These are phyloP conservation scores for Leishmania martiniquensis DNA, from an alignment of 208 protist species.

Conservation along the genomic window DNA sequence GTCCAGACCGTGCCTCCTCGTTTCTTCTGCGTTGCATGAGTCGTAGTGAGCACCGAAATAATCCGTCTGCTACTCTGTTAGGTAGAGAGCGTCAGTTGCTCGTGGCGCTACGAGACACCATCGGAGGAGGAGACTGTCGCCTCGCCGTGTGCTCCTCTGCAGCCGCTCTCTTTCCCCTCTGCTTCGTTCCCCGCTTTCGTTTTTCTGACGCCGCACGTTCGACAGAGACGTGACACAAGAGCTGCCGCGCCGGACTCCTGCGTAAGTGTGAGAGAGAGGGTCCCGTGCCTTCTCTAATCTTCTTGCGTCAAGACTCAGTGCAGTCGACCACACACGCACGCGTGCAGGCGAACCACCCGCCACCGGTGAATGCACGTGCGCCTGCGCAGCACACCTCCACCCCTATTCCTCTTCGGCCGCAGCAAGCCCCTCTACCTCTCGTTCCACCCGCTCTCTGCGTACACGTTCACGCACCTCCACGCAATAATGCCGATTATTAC, in stretches of 20 bases:
- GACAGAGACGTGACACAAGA: background rate
- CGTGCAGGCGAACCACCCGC: background rate
- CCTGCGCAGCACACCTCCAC: background rate
- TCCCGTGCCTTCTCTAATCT: background rate
- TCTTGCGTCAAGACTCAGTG: background rate
- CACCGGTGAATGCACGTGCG: background rate
- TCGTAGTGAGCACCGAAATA: background rate
- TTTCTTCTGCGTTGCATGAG: constrained; percentile 18
- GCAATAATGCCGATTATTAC: constrained; percentile 65
- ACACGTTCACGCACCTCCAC: background rate
- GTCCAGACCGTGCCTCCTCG: background rate
- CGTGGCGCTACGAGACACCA: constrained; percentile 1
- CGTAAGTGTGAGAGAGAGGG: too few species aligned
- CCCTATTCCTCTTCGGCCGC: background rate
- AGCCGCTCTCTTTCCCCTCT: background rate
- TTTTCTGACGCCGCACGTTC: background rate
- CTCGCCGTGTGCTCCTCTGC: background rate
- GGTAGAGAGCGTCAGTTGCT: background rate
- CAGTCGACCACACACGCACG: background rate
- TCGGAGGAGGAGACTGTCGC: background rate
- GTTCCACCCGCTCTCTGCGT: background rate
- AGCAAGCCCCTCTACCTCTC: background rate
- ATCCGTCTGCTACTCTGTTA: background rate
- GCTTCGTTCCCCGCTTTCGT: background rate
- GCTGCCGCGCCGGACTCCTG: background rate